These are phyloP conservation scores for Fusarium goolgardi DNA, from an alignment of 2,329 filamentous ascomycete genomes.

Conservation along the genomic window DNA sequence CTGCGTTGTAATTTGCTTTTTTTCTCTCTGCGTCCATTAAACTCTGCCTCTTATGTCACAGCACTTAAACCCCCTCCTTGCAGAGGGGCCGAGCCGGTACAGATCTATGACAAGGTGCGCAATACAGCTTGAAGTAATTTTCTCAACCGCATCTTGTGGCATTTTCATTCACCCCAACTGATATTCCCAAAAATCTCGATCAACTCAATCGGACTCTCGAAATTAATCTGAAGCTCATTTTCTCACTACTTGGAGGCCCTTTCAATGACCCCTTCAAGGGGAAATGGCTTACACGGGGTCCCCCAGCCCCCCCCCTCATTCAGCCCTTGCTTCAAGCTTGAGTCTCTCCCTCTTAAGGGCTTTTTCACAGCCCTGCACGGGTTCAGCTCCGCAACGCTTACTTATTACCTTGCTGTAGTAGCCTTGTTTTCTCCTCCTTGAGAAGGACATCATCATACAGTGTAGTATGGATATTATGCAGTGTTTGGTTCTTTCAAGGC, in stretches of 20 bases:
- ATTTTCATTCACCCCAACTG: slow-evolving; percentile 7
- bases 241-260: neutral
- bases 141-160: slow-evolving; percentile 26
- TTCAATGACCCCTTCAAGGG: slow-evolving; percentile 4
- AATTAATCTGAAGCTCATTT: neutral
- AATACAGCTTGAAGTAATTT: slow-evolving; percentile 15
- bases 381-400: slow-evolving; percentile 8
- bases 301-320: slow-evolving; percentile 24
- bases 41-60: slow-evolving; percentile 18
- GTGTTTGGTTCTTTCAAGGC: neutral
- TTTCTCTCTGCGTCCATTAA: slow-evolving; percentile 3
- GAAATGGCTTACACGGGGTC: slow-evolving; percentile 18
- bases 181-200: slow-evolving; percentile 6
- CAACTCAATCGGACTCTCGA: slow-evolving; percentile 8
- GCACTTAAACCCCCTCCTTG: slow-evolving; percentile 3
- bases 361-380: slow-evolving; percentile 13
- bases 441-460: neutral
- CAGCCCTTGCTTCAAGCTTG: slow-evolving; percentile 16
- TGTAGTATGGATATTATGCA: slow-evolving; percentile 6
- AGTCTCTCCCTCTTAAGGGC: slow-evolving; percentile 6
- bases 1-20: slow-evolving; percentile 2
- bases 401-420: neutral
- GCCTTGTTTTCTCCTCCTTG: slow-evolving; percentile 3
- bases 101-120: slow-evolving; percentile 21
- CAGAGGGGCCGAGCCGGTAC: slow-evolving; percentile 2